Evolutionary conservation across 768 basidiomycete genomes (phyloP).

Genomic region (Phlegmacium glaucopus): DNA sequence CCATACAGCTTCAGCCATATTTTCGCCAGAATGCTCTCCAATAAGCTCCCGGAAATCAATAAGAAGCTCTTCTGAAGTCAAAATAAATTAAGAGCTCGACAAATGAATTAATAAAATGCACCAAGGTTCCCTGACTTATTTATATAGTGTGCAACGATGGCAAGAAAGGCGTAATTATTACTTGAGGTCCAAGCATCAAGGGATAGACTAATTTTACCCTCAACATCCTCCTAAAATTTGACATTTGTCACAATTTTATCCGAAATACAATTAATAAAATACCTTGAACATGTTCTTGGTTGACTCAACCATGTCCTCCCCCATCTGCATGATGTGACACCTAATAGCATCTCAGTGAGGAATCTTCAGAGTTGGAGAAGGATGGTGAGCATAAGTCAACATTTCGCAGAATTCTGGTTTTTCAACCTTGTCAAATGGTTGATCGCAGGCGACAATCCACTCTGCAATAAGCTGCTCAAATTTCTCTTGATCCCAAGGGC

Average conservation of each 20-base stretch:
- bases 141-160: slow-evolving; percentile 20
- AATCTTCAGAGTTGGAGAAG: not conserved
- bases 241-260: not conserved
- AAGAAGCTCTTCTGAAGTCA: slow-evolving; percentile 23
- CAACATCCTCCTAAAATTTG: slow-evolving; percentile 1
- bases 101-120: not conserved
- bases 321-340: slow-evolving; percentile 7
- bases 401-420: slow-evolving; percentile 4
- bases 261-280: not conserved
- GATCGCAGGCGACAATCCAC: slow-evolving; percentile 10
- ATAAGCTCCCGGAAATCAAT: no score
- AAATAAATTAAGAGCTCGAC: slow-evolving; percentile 13
- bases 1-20: slow-evolving; percentile 28
- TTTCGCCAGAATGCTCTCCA: slow-evolving; percentile 27
- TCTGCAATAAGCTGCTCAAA: slow-evolving; percentile 8
- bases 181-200: slow-evolving; percentile 26
- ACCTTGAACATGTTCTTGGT: slow-evolving; percentile 5
- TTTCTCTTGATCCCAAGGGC: slow-evolving; percentile 4
- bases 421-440: slow-evolving; percentile 9
- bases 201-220: slow-evolving; percentile 12
- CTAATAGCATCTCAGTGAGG: not conserved
- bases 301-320: slow-evolving; percentile 9
- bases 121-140: not conserved
- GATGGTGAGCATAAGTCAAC: not conserved
- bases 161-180: slow-evolving; percentile 19